Base-by-base conservation (phyloP, 2,329 filamentous ascomycete species). In the Raffaelea albimanens region DNA sequence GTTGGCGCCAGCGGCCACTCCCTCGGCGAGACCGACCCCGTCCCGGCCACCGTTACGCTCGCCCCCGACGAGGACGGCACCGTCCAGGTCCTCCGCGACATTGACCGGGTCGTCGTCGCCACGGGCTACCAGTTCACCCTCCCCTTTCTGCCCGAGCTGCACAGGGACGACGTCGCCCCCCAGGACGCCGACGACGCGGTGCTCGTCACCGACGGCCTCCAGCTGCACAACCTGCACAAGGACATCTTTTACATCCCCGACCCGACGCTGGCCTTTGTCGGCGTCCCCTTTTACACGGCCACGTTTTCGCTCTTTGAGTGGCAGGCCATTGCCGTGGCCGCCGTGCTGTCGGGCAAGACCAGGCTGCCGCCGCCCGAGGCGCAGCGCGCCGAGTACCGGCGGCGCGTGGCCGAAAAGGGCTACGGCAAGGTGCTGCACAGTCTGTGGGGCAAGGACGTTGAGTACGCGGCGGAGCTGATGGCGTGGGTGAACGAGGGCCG, bases 201-300 rank as follows among this genome's bases (percentile, higher is more conserved):
- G 13, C 47, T 52, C 5, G 50, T 52, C 4, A 50, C 44, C n/a
- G 43, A 50, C 40, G 82, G 82, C 2, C 71, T 70, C 13, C 76
- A 80, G 58, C 66, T 71, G 4, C 82, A 86, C 56, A 52, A 52
- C 38, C 38, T 52, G 40, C 78, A 85, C 65, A 78, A 78, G 49
- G 82, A 87, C 57, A 80, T 86, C 14, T 86, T 83, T 58, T 86
- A 85, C 61, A 84, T 85, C 40, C 71, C 72, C 0, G 81, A 86
- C 50, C 80, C 82, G 0, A 75, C 77, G 0, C 64, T 86, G 1
- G 65, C 70, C 0, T 85, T 85, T 52, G 66, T 85, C 18, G 82
- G 82, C 0, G 75, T 82, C 0, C 80, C 79, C 0, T 84, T 79
- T 56, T 76, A 83, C 56, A 77, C 77, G 0, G 79, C 80, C 0